phyloP scores from a whole-genome alignment of 306 rosid genomes.

The Citrullus amarus region DNA sequence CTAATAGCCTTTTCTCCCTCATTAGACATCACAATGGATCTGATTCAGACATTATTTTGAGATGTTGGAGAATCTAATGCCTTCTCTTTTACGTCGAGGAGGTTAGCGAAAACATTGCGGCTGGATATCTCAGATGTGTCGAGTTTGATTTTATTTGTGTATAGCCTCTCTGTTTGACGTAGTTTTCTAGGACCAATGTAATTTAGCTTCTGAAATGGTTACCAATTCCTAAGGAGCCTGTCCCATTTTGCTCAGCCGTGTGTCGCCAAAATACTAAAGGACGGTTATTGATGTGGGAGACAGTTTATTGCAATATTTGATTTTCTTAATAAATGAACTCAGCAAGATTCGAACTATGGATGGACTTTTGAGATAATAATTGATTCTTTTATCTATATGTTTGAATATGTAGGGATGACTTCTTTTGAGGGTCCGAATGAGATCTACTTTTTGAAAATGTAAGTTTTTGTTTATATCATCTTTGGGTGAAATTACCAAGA shows the following conservation, averaged over 20 bases:
- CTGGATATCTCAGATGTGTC: not conserved
- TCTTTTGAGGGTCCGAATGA: too few species aligned
- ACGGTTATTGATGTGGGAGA: not conserved
- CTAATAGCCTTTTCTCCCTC: not conserved
- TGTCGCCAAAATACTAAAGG: not conserved
- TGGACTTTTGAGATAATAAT: too few species aligned
- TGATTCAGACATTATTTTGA: not conserved
- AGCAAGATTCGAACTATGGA: too few species aligned
- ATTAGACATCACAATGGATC: slow-evolving; percentile 1
- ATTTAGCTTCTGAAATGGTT: not conserved
- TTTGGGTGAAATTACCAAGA: too few species aligned
- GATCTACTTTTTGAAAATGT: too few species aligned
- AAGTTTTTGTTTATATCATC: too few species aligned
- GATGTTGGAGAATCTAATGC: not conserved
- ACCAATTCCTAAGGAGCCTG: not conserved
- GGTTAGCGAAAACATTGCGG: not conserved
- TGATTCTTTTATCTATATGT: too few species aligned
- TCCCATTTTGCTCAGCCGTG: not conserved
- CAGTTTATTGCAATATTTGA: not conserved
- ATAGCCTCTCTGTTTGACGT: not conserved
- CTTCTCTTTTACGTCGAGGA: not conserved
- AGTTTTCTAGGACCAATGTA: not conserved
- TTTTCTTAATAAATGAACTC: not conserved
- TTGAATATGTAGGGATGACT: too few species aligned
- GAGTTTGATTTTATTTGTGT: not conserved